Conservation (phyloP, 2,329 filamentous ascomycete genomes). For the Epichloe sp. region DNA sequence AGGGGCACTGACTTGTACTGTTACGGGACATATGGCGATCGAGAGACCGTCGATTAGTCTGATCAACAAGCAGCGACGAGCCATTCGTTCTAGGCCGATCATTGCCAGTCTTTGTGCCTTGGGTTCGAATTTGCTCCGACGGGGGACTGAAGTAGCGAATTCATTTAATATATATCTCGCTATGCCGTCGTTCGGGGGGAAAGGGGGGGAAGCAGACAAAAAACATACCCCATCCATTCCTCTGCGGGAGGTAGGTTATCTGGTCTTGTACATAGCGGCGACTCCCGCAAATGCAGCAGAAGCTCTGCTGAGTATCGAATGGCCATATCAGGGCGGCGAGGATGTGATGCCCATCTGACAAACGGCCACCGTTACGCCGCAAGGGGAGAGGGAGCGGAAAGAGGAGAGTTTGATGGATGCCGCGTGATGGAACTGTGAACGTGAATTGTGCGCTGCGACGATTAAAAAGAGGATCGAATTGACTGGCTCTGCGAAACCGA, state of each 20-base stretch:
- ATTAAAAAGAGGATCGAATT: background rate
- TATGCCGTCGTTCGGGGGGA: background rate
- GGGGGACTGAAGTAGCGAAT: slow-evolving; percentile 24
- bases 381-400: background rate
- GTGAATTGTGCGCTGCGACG: background rate
- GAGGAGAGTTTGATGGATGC: background rate
- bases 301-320: slow-evolving; percentile 63
- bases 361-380: slow-evolving; percentile 11
- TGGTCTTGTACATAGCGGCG: slow-evolving; percentile 73
- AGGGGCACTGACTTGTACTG: slow-evolving; percentile 36
- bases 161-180: background rate
- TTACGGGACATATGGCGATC: slow-evolving; percentile 45
- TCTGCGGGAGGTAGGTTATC: slow-evolving; percentile 67
- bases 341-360: slow-evolving; percentile 26
- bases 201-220: background rate
- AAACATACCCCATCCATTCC: slow-evolving; percentile 87
- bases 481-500: background rate
- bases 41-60: slow-evolving; percentile 36
- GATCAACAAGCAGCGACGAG: slow-evolving; percentile 32
- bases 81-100: slow-evolving; percentile 34
- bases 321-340: slow-evolving; percentile 30
- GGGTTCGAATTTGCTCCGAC: slow-evolving; percentile 32
- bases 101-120: slow-evolving; percentile 25
- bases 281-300: slow-evolving; percentile 63
- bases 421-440: background rate